Percentiles rank a stretch among this genome's conserved stretches.
These are phyloP conservation scores for Hermanozyma aechmeae DNA, from an alignment of 805 yeast genomes.

Conservation along the genomic window DNA sequence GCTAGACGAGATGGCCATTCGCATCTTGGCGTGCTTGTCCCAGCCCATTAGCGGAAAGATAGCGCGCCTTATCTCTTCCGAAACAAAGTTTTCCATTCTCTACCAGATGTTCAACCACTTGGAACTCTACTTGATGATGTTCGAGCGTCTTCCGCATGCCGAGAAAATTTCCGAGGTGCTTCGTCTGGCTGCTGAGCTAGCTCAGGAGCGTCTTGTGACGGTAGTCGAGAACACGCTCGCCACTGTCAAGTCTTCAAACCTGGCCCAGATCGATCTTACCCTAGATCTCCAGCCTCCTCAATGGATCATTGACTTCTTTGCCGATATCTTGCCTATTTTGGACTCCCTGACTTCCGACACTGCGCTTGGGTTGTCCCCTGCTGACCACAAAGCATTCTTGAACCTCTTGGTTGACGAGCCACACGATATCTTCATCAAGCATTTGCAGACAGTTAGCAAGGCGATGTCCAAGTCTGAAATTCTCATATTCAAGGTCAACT, in stretches of 20 bases:
- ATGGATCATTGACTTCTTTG: constrained; percentile 63
- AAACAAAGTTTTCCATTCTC: constrained; percentile 45
- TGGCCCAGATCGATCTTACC: constrained; percentile 31
- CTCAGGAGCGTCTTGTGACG: constrained; percentile 18
- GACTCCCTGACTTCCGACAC: constrained; percentile 27
- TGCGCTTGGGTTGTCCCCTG: constrained; percentile 31
- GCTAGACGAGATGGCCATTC: constrained; percentile 32
- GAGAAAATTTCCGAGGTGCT: constrained; percentile 10
- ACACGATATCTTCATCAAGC: constrained; percentile 26
- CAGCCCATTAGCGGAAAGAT: constrained; percentile 54
- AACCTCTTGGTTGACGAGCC: constrained; percentile 39
- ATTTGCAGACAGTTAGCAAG: constrained; percentile 18
- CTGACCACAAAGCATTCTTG: constrained; percentile 27
- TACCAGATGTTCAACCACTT: constrained; percentile 55
- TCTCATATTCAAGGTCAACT: constrained; percentile 44
- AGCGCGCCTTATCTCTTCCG: constrained; percentile 62
- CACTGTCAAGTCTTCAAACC: constrained; percentile 24
- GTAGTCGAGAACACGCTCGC: constrained; percentile 20
- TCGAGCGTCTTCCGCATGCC: constrained; percentile 25
- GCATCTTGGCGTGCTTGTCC: constrained; percentile 44
- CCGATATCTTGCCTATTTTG: constrained; percentile 50
- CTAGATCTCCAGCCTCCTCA: constrained; percentile 74
- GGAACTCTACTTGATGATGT: constrained; percentile 64
- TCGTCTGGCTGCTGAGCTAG: constrained; percentile 5
- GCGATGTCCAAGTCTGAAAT: constrained; percentile 22